A percentile compares a stretch with the other conserved stretches of the same genome.
Evolutionary conservation across 2,329 filamentous ascomycete genomes (phyloP).

Genomic region (Curvularia spicifera): DNA sequence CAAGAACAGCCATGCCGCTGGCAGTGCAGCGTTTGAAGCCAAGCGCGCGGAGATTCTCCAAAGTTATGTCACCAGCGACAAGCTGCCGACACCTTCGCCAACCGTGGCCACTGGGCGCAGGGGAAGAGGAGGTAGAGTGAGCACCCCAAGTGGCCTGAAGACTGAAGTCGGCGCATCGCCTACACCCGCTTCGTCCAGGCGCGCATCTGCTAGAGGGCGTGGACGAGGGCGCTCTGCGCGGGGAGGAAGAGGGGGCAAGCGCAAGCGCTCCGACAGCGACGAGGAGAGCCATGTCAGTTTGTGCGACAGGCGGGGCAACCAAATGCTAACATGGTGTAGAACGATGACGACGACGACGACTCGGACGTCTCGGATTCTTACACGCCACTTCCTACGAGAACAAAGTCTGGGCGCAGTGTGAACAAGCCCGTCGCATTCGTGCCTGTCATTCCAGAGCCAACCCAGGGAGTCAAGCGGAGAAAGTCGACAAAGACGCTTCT

Average conservation of each 20-base stretch:
- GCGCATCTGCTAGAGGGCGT: constrained; percentile 48
- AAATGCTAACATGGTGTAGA: constrained; percentile 31
- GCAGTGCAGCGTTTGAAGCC: constrained; percentile 53
- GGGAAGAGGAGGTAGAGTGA: constrained; percentile 44
- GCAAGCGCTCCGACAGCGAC: constrained; percentile 48
- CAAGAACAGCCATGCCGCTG: constrained; percentile 42
- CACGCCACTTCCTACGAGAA: constrained; percentile 67
- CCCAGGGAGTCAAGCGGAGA: constrained; percentile 61
- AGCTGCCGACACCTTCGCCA: constrained; percentile 49
- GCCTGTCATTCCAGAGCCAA: constrained; percentile 60
- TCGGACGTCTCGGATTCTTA: constrained; percentile 54
- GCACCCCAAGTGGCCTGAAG: constrained; percentile 43
- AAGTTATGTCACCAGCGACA: constrained; percentile 54
- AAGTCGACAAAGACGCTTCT: constrained; percentile 61
- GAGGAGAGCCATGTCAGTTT: constrained; percentile 46
- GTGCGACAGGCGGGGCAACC: constrained; percentile 3
- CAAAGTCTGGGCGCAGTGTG: constrained; percentile 76
- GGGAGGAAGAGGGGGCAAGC: constrained; percentile 47
- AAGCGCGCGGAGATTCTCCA: constrained; percentile 55
- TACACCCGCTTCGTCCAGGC: constrained; percentile 28
- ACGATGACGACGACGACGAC: constrained; percentile 42
- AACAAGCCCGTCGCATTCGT: constrained; percentile 70
- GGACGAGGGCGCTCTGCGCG: constrained; percentile 47
- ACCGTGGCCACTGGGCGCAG: constrained; percentile 38
- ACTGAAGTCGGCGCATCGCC: constrained; percentile 36